Conservation (phyloP, 441 rosid genomes). For the Populus hybrid region DNA sequence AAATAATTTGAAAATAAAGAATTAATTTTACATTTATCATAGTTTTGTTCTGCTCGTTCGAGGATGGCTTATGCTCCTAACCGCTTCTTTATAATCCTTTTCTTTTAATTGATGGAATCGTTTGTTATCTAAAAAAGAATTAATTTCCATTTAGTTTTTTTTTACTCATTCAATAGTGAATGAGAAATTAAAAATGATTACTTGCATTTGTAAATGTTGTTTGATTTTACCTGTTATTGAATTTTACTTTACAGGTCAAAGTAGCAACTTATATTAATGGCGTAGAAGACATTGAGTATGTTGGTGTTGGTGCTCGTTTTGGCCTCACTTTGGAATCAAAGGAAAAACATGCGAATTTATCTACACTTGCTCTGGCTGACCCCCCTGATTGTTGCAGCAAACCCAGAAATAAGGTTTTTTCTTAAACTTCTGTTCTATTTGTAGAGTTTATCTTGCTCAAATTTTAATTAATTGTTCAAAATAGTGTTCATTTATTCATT, state of each 20-base stretch:
- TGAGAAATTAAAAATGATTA: not conserved
- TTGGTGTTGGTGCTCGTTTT: conserved; percentile 97
- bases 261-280: conserved; percentile 88
- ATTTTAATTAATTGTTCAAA: not conserved
- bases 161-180: not conserved
- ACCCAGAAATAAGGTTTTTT: conserved; percentile 67
- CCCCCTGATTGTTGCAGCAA: conserved; percentile 79
- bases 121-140: too few relatives aligned
- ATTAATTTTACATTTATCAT: not conserved
- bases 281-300: conserved; percentile 73
- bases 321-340: conserved; percentile 78
- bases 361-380: conserved; percentile 69
- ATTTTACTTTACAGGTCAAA: conserved; percentile 58
- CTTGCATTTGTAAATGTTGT: not conserved
- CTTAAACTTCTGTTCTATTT: not conserved
- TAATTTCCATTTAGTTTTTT: not conserved
- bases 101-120: too few relatives aligned
- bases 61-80: not conserved
- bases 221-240: not conserved
- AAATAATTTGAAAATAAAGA: not conserved
- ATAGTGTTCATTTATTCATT: not conserved
- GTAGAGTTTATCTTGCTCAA: not conserved
- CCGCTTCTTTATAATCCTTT: too few relatives aligned
- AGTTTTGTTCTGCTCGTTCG: not conserved
- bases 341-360: conserved; percentile 82